phyloP scores from a whole-genome alignment of 805 yeast species.

The Yamadazyma akitaensis region DNA sequence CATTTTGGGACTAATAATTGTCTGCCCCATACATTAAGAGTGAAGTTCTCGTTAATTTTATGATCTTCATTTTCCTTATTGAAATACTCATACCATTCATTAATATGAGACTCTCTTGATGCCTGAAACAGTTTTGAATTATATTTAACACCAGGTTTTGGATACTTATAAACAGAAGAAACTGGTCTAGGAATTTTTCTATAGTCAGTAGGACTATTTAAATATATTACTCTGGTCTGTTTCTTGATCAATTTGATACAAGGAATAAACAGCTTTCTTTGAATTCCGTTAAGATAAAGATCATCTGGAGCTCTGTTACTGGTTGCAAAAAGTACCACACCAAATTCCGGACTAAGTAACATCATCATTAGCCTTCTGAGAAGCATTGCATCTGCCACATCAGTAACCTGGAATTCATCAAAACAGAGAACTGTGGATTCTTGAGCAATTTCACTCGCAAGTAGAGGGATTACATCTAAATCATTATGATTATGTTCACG shows the following conservation, averaged over 20 bases:
- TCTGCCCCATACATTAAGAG: constrained; percentile 83
- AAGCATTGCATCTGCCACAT: constrained; percentile 98
- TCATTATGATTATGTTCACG: constrained; percentile 52
- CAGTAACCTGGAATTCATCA: constrained; percentile 97
- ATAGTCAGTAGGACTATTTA: constrained; percentile 92
- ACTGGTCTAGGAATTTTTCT: constrained; percentile 83
- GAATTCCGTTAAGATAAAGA: constrained; percentile 89
- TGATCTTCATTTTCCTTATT: constrained; percentile 51
- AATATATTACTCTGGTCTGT: constrained; percentile 69
- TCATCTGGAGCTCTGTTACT: constrained; percentile 95
- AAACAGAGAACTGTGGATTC: constrained; percentile 80
- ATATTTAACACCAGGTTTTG: constrained; percentile 60
- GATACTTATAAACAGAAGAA: constrained; percentile 73
- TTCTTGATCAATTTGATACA: constrained; percentile 78
- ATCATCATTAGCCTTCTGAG: constrained; percentile 69
- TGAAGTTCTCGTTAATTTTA: constrained; percentile 18
- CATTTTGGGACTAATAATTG: constrained; percentile 70
- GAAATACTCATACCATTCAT: constrained; percentile 78
- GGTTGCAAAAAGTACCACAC: constrained; percentile 86
- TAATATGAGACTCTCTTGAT: constrained; percentile 58
- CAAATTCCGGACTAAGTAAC: constrained; percentile 70
- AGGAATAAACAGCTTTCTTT: constrained; percentile 87
- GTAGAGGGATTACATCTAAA: constrained; percentile 75
- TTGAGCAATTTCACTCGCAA: constrained; percentile 81
- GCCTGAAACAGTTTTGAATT: constrained; percentile 47